Evolutionary conservation across 2,329 filamentous ascomycete species (phyloP).

Genomic region (Fusarium drepaniforme): DNA sequence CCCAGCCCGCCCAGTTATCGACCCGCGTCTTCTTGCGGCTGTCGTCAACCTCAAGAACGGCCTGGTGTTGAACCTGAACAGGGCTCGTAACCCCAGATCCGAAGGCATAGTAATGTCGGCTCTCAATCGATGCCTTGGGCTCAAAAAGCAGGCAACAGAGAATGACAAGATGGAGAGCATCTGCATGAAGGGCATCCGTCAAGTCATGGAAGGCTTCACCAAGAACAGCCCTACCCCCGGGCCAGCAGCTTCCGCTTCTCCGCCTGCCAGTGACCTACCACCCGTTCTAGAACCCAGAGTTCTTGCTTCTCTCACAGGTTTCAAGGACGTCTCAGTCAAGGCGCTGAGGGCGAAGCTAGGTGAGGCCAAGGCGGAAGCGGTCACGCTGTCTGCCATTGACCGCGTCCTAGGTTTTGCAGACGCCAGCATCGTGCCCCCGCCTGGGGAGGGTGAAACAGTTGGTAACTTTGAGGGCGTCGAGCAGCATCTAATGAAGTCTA

Average conservation of each 20-base stretch:
- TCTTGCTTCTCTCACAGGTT: slow-evolving; percentile 55
- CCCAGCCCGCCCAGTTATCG: slow-evolving; percentile 54
- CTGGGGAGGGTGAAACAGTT: slow-evolving; percentile 47
- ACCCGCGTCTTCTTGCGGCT: slow-evolving; percentile 57
- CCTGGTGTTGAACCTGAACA: slow-evolving; percentile 59
- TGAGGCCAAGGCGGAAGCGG: slow-evolving; percentile 57
- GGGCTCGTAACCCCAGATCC: slow-evolving; percentile 55
- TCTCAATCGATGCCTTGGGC: slow-evolving; percentile 63
- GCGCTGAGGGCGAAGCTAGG: slow-evolving; percentile 56
- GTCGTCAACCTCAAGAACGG: slow-evolving; percentile 61
- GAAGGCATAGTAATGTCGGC: slow-evolving; percentile 66
- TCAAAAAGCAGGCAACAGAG: slow-evolving; percentile 58
- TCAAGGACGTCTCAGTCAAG: slow-evolving; percentile 60
- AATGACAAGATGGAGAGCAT: slow-evolving; percentile 62
- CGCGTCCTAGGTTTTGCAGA: slow-evolving; percentile 62
- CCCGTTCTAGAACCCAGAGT: slow-evolving; percentile 55
- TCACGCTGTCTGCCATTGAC: slow-evolving; percentile 64
- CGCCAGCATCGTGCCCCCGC: slow-evolving; percentile 54
- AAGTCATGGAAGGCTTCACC: slow-evolving; percentile 59
- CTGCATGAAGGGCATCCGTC: slow-evolving; percentile 57
- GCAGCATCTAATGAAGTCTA: slow-evolving; percentile 56
- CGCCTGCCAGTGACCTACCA: slow-evolving; percentile 37
- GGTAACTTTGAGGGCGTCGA: slow-evolving; percentile 55
- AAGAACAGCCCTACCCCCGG: slow-evolving; percentile 52
- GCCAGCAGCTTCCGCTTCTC: slow-evolving; percentile 41